Percentiles rank a stretch among this genome's conserved stretches.
These are phyloP conservation scores for Talaromyces liani DNA, from an alignment of 495 filamentous ascomycete genomes.

Conservation along the genomic window DNA sequence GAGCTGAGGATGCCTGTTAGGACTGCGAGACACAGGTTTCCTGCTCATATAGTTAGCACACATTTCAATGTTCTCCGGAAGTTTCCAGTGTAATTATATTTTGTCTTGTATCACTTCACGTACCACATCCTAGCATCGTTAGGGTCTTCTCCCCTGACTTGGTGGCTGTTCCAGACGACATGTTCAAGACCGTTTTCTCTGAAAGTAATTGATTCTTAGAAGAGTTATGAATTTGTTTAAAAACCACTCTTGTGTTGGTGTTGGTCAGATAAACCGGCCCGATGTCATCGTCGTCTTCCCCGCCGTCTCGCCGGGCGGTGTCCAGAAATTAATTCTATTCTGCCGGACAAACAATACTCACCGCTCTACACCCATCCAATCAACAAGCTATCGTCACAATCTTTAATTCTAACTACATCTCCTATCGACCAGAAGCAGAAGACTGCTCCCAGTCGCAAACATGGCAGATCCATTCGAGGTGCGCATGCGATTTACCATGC, in stretches of 20 bases:
- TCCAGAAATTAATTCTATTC: neutral
- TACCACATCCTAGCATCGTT: conserved; percentile 68
- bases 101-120: conserved; percentile 14
- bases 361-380: neutral
- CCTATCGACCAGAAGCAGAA: neutral
- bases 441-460: conserved; percentile 15
- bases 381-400: neutral
- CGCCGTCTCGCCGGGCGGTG: conserved; percentile 1
- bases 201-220: neutral
- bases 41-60: conserved; percentile 21
- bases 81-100: neutral
- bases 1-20: conserved; percentile 71
- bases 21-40: conserved; percentile 80
- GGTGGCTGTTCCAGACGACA: neutral
- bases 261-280: neutral
- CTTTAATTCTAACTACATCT: neutral
- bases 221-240: too few relatives aligned
- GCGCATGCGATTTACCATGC: conserved; percentile 88
- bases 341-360: conserved; percentile 3
- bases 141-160: conserved; percentile 47
- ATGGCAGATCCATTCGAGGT: conserved; percentile 98
- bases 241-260: too few relatives aligned
- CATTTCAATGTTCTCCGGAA: too few relatives aligned
- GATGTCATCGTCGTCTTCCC: neutral
- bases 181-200: neutral